phyloP scores from a whole-genome alignment of 441 rosid genomes.

The Bocquillonia castaneifolia region DNA sequence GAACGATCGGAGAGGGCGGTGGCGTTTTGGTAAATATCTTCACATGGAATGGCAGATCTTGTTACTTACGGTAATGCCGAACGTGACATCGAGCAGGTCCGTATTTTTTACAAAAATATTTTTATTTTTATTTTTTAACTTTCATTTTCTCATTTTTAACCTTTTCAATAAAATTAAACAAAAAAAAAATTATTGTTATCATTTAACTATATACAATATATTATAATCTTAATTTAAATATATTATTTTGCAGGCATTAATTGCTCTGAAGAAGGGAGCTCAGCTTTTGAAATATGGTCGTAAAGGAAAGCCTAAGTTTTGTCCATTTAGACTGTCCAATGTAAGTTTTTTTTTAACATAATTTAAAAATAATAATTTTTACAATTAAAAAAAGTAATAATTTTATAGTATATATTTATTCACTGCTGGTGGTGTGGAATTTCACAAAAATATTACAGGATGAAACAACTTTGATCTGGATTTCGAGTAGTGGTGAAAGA shows the following conservation, averaged over 20 bases:
- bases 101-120: not conserved
- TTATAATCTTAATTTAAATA: no score
- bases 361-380: no score
- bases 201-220: no score
- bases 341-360: no score
- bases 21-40: conserved; percentile 49
- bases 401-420: no score
- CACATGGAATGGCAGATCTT: conserved; percentile 99
- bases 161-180: no score
- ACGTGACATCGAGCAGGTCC: conserved; percentile 83
- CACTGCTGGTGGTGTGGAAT: no score
- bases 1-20: conserved; percentile 76
- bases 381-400: no score
- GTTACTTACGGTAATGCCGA: conserved; percentile 74
- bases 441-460: conserved; percentile 61
- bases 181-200: no score
- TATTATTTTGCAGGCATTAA: conserved; percentile 72
- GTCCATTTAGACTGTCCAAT: conserved; percentile 79
- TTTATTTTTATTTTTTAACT: not conserved
- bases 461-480: conserved; percentile 88
- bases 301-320: conserved; percentile 95
- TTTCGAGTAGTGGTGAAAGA: conserved; percentile 75
- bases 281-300: conserved; percentile 94
- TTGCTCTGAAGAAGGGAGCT: conserved; percentile 86
- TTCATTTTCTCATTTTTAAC: not conserved